A percentile compares a stretch with the other conserved stretches of the same genome.
phyloP scores from a whole-genome alignment of 371 early-diverging fungal genomes.

The Syncephalastrum monosporum region DNA sequence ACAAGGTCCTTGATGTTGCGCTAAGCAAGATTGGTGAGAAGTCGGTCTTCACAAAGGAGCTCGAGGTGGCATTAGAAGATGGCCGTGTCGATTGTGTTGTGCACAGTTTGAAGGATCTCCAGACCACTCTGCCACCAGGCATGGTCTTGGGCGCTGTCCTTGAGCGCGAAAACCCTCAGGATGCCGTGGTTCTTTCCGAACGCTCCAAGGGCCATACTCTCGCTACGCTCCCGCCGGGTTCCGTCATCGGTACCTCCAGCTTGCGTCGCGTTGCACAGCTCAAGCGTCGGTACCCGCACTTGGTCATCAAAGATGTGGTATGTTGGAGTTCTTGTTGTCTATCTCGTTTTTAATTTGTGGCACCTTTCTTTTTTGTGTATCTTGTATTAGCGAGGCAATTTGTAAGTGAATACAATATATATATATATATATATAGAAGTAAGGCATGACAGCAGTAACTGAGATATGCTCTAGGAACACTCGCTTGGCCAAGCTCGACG shows the following conservation, averaged over 20 bases:
- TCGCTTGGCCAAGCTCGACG: slow-evolving; percentile 89
- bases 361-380: neutral
- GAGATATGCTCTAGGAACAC: slow-evolving; percentile 61
- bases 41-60: slow-evolving; percentile 92
- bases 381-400: slow-evolving; percentile 35
- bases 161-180: slow-evolving; percentile 86
- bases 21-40: slow-evolving; percentile 92
- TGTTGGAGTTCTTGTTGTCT: slow-evolving; percentile 15
- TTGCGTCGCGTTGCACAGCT: slow-evolving; percentile 91
- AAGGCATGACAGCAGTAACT: neutral
- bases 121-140: slow-evolving; percentile 83
- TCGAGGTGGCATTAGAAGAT: slow-evolving; percentile 80
- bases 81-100: slow-evolving; percentile 84
- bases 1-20: slow-evolving; percentile 83
- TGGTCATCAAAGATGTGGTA: slow-evolving; percentile 83
- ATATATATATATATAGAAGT: neutral
- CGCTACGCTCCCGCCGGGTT: slow-evolving; percentile 70
- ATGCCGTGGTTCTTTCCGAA: slow-evolving; percentile 76
- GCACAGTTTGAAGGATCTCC: slow-evolving; percentile 94
- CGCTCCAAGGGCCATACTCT: slow-evolving; percentile 37
- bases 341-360: slow-evolving; percentile 6
- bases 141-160: slow-evolving; percentile 84
- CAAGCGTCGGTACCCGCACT: slow-evolving; percentile 72
- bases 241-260: slow-evolving; percentile 90
- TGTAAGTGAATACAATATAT: slow-evolving; percentile 27